Evolutionary conservation across 2,329 filamentous ascomycete species (phyloP), one percentile per base, ranked within the genome.

Genomic region (Fusarium concolor): DNA sequence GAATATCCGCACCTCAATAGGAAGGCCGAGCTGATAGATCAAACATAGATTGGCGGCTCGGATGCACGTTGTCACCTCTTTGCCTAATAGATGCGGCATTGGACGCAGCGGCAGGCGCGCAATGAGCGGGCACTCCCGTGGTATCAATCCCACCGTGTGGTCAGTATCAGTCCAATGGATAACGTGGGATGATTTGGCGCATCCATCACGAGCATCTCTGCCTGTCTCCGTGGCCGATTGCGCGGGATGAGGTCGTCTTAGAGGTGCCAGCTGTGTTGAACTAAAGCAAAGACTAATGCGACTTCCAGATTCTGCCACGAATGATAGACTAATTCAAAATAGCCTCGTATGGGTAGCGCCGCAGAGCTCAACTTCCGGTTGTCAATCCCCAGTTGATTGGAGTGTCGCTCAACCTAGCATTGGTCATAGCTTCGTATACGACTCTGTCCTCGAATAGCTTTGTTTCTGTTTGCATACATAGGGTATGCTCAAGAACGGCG

Each of bases 91-190:
- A 55, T 64, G 50, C 47, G 43, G 47, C 46, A 52, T 51, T 47
- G 63, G 55, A 62, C 66, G 65, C 69, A 69, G 68, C 71, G 71
- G 71, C 70, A 71, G 66, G 66, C 65, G 71, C 66, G 71, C 66
- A 71, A 71, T 57, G 42, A 62, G 62, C 71, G 71, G 71, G 64
- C 71, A 59, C 71, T 74, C 71, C 71, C 71, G 71, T 68, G 50
- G 58, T 58, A 64, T 66, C 54, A 43, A 62, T 71, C 42, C 50
- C 65, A 57, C 47, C 46, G 52, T 56, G 63, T 66, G 68, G 56
- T 67, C 68, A 56, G 43, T 55, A 62, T 55, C 53, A 59, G 50
- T 45, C 49, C 62, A 60, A 47, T 54, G 39, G 62, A 51, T 45
- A 56, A 47, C 56, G 71, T 49, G 61, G 65, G 61, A 71, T 70